phyloP scores from a whole-genome alignment of 176 grass and related monocot species.

The Carex myosuroides region DNA sequence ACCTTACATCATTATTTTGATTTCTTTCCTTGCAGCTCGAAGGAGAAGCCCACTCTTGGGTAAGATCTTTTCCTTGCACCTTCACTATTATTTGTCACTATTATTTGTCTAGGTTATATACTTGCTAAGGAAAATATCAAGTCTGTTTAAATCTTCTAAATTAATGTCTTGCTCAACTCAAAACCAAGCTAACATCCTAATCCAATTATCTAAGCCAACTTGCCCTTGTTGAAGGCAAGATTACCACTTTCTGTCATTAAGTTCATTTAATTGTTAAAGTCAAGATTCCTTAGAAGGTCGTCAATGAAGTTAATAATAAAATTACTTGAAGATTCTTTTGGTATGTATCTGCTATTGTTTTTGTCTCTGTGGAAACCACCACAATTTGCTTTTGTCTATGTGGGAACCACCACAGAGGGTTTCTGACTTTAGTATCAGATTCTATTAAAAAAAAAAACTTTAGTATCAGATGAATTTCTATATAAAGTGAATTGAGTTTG shows the following conservation, averaged over 20 bases:
- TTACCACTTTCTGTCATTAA: not conserved
- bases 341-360: not conserved
- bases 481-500: not conserved
- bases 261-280: not conserved
- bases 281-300: not conserved
- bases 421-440: not conserved
- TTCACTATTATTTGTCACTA: not conserved
- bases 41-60: constrained; percentile 99
- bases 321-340: constrained; percentile 9
- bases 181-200: not conserved
- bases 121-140: not conserved
- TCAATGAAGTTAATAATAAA: not conserved
- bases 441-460: too few relatives aligned
- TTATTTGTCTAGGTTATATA: not conserved
- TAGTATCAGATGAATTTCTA: not conserved
- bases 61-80: constrained; percentile 25
- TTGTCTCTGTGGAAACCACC: not conserved
- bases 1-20: constrained; percentile 6
- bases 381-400: not conserved
- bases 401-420: not conserved
- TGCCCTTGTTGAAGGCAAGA: not conserved
- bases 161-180: not conserved
- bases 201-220: not conserved
- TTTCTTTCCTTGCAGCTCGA: constrained; percentile 61
- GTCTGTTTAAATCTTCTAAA: not conserved